phyloP scores from a whole-genome alignment of 2,329 filamentous ascomycete genomes.

The Phaeosphaeriaceae sp. region DNA sequence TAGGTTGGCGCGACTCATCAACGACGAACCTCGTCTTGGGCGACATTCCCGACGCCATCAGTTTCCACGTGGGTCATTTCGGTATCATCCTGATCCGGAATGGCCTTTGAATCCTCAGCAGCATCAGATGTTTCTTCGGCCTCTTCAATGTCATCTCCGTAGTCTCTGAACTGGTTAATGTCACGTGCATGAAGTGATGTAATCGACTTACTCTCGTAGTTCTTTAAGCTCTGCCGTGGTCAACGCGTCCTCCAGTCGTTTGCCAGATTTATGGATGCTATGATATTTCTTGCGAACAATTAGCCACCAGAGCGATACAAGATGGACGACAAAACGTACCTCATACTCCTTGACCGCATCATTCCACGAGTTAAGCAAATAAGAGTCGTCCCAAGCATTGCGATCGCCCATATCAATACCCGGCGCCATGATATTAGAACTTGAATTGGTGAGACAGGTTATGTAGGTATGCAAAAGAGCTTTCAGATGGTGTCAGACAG shows the following conservation, averaged over 20 bases:
- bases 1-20: conserved; percentile 17
- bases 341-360: conserved; percentile 46
- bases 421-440: conserved; percentile 24
- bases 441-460: neutral
- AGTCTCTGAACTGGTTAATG: conserved; percentile 35
- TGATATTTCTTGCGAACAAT: conserved; percentile 44
- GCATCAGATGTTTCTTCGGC: conserved; percentile 21
- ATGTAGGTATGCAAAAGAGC: neutral
- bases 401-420: conserved; percentile 37
- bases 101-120: conserved; percentile 24
- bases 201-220: conserved; percentile 32
- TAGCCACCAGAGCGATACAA: conserved; percentile 1
- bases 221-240: conserved; percentile 39
- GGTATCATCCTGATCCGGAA: conserved; percentile 32
- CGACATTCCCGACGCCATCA: conserved; percentile 14
- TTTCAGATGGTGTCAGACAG: neutral
- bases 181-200: neutral
- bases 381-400: conserved; percentile 49
- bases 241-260: conserved; percentile 45
- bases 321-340: conserved; percentile 20
- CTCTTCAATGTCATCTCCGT: conserved; percentile 39
- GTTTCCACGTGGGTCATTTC: conserved; percentile 26
- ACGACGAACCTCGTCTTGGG: conserved; percentile 18
- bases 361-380: conserved; percentile 44
- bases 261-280: conserved; percentile 45